Percentiles rank a stretch among this genome's conserved stretches.
Conservation (phyloP, 108 stramenopile genomes). For the Chaetoceros muelleri region DNA sequence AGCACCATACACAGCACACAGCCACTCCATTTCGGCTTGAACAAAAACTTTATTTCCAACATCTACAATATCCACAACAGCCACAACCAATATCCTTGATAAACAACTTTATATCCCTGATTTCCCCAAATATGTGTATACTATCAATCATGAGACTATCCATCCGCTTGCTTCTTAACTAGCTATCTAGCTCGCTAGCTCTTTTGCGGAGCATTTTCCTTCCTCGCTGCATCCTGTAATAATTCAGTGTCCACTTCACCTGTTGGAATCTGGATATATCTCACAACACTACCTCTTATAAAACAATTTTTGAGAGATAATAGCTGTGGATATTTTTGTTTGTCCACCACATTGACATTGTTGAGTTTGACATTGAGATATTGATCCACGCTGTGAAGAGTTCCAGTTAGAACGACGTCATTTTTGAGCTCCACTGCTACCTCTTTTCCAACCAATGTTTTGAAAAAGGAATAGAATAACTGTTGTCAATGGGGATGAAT, state of each 20-base stretch:
- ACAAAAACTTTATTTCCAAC: no score
- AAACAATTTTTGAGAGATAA: conserved; percentile 92
- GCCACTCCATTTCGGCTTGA: no score
- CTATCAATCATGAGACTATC: no score
- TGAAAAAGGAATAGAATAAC: conserved; percentile 99
- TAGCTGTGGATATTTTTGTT: conserved; percentile 78
- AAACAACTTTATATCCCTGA: no score
- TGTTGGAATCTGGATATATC: conserved; percentile 95
- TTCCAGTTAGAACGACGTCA: conserved; percentile 92
- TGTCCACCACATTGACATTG: conserved; percentile 84
- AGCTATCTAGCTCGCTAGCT: no score
- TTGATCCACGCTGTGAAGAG: conserved; percentile 95
- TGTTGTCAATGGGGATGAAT: no score
- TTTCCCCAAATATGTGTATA: no score
- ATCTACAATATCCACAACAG: no score
- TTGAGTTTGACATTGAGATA: conserved; percentile 97
- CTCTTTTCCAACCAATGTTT: conserved; percentile 98
- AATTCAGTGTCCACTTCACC: conserved; percentile 95
- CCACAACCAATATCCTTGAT: no score
- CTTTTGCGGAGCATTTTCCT: conserved; percentile 71
- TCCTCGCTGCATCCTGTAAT: conserved; percentile 96
- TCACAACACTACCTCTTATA: conserved; percentile 95
- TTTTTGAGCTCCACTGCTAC: conserved; percentile 99
- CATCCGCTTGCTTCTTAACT: no score
- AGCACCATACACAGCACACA: no score